Evolutionary conservation across 257 asterid genomes (phyloP), one percentile per base, ranked within the genome.

Genomic region (Nicotiana tabacum): DNA sequence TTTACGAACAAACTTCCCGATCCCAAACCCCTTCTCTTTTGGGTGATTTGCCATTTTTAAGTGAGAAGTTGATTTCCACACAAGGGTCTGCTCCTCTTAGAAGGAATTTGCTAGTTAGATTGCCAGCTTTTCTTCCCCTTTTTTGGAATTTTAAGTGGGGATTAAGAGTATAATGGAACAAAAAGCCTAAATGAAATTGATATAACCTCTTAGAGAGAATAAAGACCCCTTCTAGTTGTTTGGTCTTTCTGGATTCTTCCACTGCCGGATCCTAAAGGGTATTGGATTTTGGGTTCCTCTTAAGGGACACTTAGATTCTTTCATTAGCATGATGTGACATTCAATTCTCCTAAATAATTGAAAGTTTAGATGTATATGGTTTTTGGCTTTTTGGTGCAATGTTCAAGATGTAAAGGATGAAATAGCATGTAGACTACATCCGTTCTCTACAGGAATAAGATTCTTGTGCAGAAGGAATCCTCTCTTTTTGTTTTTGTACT

Each of bases 201-300:
- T 16, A 24, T 72, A 30, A 13, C 13, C 62, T 48, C 62, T 27
- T 24, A 48, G 43, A 61, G 62, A 74, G n/a, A 39, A 70, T 43
- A 70, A 70, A 16, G 78, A 70, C 58, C 78, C 21, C 61, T 72
- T 46, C 18, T 2, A 24, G 78, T 51, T 76, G 46, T 76, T 43
- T 76, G 18, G 16, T 76, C 43, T 76, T 51, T 15, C 9, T 76
- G 46, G 46, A 27, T 76, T 51, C 80, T 76, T 76, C 58, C 29
- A 76, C 62, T 27, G 64, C 79, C 16, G 17, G 64, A 51, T 74
- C 79, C 80, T 51, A 51, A 61, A 76, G 53, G 80, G 27, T 51
- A 72, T 72, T 72, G 79, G 79, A 46, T 46, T 7, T 46, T 46
- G 39, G 37, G 61, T 46, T 24, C 39, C 61, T 46, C 61, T 6